Base-by-base conservation (phyloP, 1,284 basidiomycete species). In the Microbotryum silenes-acaulis region DNA sequence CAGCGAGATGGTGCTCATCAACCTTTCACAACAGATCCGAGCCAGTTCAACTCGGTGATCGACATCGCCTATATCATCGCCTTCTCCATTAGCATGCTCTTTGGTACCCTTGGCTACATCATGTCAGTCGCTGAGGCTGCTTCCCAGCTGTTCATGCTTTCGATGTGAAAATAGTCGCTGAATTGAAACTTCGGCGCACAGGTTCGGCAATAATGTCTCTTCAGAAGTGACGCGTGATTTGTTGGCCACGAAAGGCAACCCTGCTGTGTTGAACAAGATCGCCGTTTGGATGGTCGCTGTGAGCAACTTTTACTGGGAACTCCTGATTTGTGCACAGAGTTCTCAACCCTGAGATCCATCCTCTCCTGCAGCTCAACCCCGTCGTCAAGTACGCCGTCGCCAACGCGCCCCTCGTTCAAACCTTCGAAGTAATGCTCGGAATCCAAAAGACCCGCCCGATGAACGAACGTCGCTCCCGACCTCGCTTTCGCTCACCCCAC, bases 221-320 rank as follows among this genome's bases (percentile, higher is more conserved):
- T 31, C 54, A 64, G 68, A 91, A 85, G 86, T 97, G 74, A 97
- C 91, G 63, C 82, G 84, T 65, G 87, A 97, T 73, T 77, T 97
- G 42, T 81, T 92, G 57, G 78, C 78, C 33, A 88, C 86, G 0
- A 81, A 84, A 3, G 88, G 85, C 18, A 94, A 89, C 74, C 90
- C 87, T 55, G 77, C 80, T 2, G 70, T 77, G 5, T 77, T 97
- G 16, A 97, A 94, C 74, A 77, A 84, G 54, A 68, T 89, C 27
- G 87, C 86, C 6, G 80, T 96, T 51, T 93, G 91, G 88, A 85
- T 92, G 78, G 85, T 97, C 47, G 91, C 93, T 27, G 77, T 96
- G 61, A 88, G 85, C 91, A 20, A 72, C 92, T 80, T 65, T 29
- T 51, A 51, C 55, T 23, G 55, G 55, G 37, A 9, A 37, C 27